Evolutionary conservation across 169 alveolate species (phyloP).

Genomic region (Perkinsus olseni): DNA sequence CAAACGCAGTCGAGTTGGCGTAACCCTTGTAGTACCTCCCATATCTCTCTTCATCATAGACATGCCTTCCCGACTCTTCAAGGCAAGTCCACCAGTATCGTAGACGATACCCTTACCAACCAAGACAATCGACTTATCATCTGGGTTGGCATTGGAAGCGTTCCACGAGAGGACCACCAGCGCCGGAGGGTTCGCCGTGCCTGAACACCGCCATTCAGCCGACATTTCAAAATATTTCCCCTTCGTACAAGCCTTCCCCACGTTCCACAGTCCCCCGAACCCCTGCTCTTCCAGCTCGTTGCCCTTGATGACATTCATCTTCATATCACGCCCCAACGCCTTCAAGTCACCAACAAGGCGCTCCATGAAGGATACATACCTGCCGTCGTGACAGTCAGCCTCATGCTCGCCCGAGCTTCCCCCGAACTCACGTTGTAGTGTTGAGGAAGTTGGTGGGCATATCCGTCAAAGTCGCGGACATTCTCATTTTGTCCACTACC

Average conservation of each 20-base stretch:
- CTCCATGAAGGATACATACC: neutral
- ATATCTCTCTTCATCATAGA: neutral
- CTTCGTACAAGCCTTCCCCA: neutral
- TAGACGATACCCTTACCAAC: slow-evolving; percentile 47
- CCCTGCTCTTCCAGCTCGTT: neutral
- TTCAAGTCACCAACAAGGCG: neutral
- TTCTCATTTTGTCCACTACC: neutral
- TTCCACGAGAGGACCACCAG: neutral
- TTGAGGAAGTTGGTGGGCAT: neutral
- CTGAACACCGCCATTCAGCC: neutral
- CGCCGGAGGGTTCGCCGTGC: neutral
- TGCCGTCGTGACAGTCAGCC: neutral
- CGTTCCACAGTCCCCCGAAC: neutral
- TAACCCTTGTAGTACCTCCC: neutral
- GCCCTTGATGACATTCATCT: neutral
- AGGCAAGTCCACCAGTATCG: slow-evolving; percentile 42
- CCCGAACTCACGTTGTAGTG: neutral
- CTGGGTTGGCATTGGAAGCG: neutral
- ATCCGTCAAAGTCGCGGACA: neutral
- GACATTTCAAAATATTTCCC: neutral
- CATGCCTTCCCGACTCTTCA: slow-evolving; percentile 13
- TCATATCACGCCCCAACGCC: neutral
- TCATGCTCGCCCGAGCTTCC: neutral
- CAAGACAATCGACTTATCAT: neutral
- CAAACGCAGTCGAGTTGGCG: neutral